Conservation (phyloP, 352 stramenopile species). For the Pythium brachiatum region DNA sequence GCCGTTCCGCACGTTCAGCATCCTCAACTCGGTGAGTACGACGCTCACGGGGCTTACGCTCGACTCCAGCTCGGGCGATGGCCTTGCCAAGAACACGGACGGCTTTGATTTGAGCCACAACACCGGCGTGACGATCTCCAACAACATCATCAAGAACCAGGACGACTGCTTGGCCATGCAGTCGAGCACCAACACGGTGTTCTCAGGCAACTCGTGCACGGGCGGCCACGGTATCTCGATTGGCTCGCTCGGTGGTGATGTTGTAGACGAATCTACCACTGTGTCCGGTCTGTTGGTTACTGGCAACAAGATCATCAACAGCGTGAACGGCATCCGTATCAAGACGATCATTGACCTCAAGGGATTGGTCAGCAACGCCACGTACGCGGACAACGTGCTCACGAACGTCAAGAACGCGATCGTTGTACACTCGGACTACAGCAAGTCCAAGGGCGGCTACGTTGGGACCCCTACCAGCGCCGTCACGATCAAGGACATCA, state of each 20-base stretch:
- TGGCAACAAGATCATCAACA: constrained; percentile 35
- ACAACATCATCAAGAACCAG: constrained; percentile 28
- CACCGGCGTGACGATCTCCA: constrained; percentile 25
- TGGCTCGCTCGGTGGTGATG: constrained; percentile 28
- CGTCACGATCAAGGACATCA: constrained; percentile 29
- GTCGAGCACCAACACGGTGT: constrained; percentile 14
- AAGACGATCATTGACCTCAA: constrained; percentile 30
- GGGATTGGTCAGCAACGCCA: constrained; percentile 22
- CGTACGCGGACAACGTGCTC: constrained; percentile 29
- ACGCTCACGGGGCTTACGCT: constrained; percentile 31
- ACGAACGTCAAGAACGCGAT: constrained; percentile 29
- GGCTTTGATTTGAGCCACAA: constrained; percentile 30
- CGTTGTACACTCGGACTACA: constrained; percentile 39
- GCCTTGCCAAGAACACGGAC: constrained; percentile 34
- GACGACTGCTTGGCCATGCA: constrained; percentile 33
- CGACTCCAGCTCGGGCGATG: constrained; percentile 30
- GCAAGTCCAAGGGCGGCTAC: constrained; percentile 32
- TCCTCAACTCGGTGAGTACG: constrained; percentile 24
- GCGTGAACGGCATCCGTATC: constrained; percentile 36
- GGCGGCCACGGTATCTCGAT: constrained; percentile 32
- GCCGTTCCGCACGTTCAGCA: constrained; percentile 39
- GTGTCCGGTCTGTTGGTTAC: constrained; percentile 23
- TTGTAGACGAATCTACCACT: constrained; percentile 19
- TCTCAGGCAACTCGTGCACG: constrained; percentile 9
- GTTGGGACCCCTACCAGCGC: constrained; percentile 21